A percentile compares a stretch with the other conserved stretches of the same genome.
These are phyloP conservation scores for Candida insectalens DNA, from an alignment of 805 yeast species.

Conservation along the genomic window DNA sequence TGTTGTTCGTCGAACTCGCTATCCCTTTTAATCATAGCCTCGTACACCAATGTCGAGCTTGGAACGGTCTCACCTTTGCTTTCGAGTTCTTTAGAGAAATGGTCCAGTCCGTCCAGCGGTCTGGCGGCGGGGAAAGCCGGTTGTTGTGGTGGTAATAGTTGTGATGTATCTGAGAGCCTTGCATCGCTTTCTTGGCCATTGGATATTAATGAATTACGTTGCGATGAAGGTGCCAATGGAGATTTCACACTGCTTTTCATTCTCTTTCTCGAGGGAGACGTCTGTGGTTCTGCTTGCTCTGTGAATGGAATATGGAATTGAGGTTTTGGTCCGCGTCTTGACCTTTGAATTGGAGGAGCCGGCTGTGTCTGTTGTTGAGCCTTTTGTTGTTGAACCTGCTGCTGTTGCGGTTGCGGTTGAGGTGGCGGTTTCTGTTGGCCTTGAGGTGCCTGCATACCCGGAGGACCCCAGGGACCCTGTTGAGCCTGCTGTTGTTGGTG, in stretches of 20 bases:
- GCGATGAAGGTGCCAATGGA: neutral
- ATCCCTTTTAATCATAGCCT: conserved; percentile 40
- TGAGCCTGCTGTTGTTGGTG: conserved; percentile 5
- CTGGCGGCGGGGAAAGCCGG: neutral
- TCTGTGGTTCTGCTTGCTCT: neutral
- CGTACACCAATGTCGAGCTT: conserved; percentile 43
- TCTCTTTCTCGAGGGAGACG: neutral
- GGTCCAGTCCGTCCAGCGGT: conserved; percentile 21
- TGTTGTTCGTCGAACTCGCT: conserved; percentile 10
- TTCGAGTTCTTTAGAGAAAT: conserved; percentile 46
- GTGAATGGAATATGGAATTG: too few relatives aligned
- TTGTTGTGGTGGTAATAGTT: too few relatives aligned
- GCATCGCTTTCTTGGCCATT: too few relatives aligned
- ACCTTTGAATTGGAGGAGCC: too few relatives aligned
- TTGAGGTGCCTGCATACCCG: neutral
- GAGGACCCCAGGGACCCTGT: conserved; percentile 4
- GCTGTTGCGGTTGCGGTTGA: conserved; percentile 4
- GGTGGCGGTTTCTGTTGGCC: conserved; percentile 5
- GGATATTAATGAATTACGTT: too few relatives aligned
- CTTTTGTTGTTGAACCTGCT: conserved; percentile 1
- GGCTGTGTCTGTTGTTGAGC: too few relatives aligned
- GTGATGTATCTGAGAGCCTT: too few relatives aligned
- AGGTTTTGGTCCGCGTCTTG: too few relatives aligned
- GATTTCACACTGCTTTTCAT: neutral
- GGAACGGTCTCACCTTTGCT: conserved; percentile 24